Percentiles rank a stretch among this genome's conserved stretches.
Conservation (phyloP, 1,284 basidiomycete species). For the Schizopora paradoxa region DNA sequence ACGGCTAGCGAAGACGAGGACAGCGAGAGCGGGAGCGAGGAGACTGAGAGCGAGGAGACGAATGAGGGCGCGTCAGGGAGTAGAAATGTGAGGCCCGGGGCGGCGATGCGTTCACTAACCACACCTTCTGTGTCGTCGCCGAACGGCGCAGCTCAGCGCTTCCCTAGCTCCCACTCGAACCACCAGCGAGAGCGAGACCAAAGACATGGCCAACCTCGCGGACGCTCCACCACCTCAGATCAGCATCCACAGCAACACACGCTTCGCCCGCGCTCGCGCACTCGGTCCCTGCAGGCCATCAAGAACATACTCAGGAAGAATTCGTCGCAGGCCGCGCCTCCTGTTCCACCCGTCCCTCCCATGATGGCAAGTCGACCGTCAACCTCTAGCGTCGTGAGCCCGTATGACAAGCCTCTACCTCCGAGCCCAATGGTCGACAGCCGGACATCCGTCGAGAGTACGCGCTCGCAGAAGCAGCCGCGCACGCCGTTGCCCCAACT, state of each 20-base stretch:
- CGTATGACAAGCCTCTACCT: slow-evolving; percentile 30
- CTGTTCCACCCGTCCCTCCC: slow-evolving; percentile 40
- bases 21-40: slow-evolving; percentile 30
- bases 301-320: slow-evolving; percentile 11
- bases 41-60: slow-evolving; percentile 26
- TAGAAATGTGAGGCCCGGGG: too few species aligned
- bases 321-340: slow-evolving; percentile 25
- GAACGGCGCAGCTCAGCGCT: slow-evolving; percentile 25
- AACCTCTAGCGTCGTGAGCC: slow-evolving; percentile 22
- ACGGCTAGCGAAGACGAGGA: slow-evolving; percentile 25
- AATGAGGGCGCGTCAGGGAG: too few species aligned
- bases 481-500: slow-evolving; percentile 13
- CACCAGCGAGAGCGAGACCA: too few species aligned
- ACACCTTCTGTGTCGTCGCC: slow-evolving; percentile 7
- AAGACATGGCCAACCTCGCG: too few species aligned
- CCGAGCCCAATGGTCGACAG: slow-evolving; percentile 28
- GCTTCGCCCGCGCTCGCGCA: slow-evolving; percentile 13
- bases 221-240: too few species aligned
- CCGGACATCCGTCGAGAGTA: slow-evolving; percentile 22
- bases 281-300: slow-evolving; percentile 12
- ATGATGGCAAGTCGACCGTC: not conserved
- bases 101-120: too few species aligned
- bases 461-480: slow-evolving; percentile 20
- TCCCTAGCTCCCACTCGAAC: slow-evolving; percentile 28
- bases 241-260: slow-evolving; percentile 18